Percentiles rank a stretch among this genome's conserved stretches.
These are phyloP conservation scores for Vanderwaltozyma yarrowii DNA, from an alignment of 805 yeast genomes.

Conservation along the genomic window DNA sequence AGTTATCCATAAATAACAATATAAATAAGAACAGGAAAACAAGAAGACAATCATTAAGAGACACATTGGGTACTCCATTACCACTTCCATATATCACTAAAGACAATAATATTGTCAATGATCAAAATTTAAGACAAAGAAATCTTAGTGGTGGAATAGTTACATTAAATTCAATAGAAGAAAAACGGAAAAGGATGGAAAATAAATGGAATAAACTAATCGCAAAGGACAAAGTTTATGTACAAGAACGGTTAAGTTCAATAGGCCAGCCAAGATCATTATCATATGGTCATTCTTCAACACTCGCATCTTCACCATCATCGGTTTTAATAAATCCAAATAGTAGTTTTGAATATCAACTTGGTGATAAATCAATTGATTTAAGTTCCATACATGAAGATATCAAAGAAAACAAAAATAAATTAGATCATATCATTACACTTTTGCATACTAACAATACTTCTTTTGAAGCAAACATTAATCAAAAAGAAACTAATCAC, in stretches of 20 bases:
- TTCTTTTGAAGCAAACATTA: neutral
- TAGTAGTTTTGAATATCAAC: no score
- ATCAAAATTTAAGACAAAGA: neutral
- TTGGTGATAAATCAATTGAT: neutral
- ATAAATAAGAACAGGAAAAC: neutral
- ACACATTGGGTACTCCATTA: constrained; percentile 30
- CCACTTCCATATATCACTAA: constrained; percentile 29
- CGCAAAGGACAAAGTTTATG: neutral
- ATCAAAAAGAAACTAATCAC: neutral
- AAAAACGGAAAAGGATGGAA: constrained; percentile 9
- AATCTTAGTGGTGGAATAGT: constrained; percentile 1
- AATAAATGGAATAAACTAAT: constrained; percentile 4
- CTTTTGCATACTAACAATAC: constrained; percentile 4
- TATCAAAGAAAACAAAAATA: constrained; percentile 13
- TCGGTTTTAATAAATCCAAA: neutral
- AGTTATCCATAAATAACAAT: neutral
- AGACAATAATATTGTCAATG: neutral
- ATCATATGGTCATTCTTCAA: no score
- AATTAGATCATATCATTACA: constrained; percentile 19
- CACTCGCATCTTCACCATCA: no score
- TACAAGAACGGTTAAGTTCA: neutral
- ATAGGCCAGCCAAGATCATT: no score
- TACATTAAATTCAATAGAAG: constrained; percentile 7
- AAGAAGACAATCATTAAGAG: constrained; percentile 5
- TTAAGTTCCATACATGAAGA: constrained; percentile 9